Base-by-base conservation (phyloP, 768 basidiomycete genomes). In the Calocera cornea region DNA sequence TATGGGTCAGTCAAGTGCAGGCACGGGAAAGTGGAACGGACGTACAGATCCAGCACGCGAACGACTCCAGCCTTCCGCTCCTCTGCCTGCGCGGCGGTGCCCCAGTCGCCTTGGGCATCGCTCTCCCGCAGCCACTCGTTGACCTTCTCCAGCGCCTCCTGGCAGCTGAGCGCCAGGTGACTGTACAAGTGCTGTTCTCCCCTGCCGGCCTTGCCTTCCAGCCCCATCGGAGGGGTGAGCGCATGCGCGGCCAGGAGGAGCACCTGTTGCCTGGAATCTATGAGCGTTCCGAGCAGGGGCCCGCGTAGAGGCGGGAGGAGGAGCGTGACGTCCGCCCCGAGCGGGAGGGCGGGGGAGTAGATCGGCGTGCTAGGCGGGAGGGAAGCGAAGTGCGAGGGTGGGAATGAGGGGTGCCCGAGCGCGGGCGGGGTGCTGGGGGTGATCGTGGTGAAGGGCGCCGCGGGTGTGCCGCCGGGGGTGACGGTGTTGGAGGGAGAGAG, bases 131-230 rank as follows among this genome's bases (percentile, higher is more conserved):
- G 22, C 54, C 54, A 60, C 54, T 60, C 27, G 54, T 60, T 60
- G 5, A 60, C 54, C 7, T 19, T 14, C 31, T 60, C 54, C 5
- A 60, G 31, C 24, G 54, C 54, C 31, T 60, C 54, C 31, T 60
- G 54, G 54, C 54, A 60, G 54, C 54, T 60, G 27, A 60, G 54
- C 54, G 54, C 54, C 7, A 60, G 54, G 22, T 60, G 54, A 2
- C 14, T 29, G 31, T 29, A 60, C 24, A 60, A 27, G 22, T 60
- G 22, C 5, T 19, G 24, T 11, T 60, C 31, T 5, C 2, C 54
- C 14, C 19, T 47, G 19, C 44, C 44, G 8, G 36, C 36, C 36
- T 38, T 5, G 7, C 7, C 36, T 38, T 38, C 36, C 19, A 7
- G 7, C 19, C 19, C 24, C 7, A 19, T 47, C 19, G 31, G 14